phyloP scores from a whole-genome alignment of 2,329 filamentous ascomycete species.

The Apiospora phragmitis region DNA sequence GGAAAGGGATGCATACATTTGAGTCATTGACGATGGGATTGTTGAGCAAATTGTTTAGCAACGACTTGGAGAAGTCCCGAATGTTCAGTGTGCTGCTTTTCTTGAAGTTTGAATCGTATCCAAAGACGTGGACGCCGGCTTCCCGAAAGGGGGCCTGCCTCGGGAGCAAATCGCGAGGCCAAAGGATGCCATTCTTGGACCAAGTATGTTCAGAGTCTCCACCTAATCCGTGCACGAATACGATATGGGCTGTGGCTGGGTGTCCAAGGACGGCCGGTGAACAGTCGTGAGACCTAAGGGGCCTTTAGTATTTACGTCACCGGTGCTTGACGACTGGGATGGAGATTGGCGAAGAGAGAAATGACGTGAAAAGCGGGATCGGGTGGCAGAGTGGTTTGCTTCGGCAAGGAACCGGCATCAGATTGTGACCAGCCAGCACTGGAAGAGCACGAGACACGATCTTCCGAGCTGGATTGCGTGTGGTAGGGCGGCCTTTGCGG shows the following conservation, averaged over 20 bases:
- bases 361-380: not conserved
- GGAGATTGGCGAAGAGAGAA: not conserved
- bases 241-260: slow-evolving; percentile 25
- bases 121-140: slow-evolving; percentile 11
- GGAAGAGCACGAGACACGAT: not conserved
- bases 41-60: slow-evolving; percentile 22
- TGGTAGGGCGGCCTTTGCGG: not conserved
- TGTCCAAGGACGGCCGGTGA: not conserved
- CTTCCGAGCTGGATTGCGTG: not conserved
- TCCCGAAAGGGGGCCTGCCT: slow-evolving; percentile 3
- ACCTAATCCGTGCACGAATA: slow-evolving; percentile 42
- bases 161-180: slow-evolving; percentile 15
- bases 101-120: slow-evolving; percentile 16
- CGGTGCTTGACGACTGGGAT: not conserved
- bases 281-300: not conserved
- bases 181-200: slow-evolving; percentile 11
- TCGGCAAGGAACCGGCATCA: not conserved
- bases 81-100: slow-evolving; percentile 28
- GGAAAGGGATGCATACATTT: not conserved
- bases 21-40: not conserved
- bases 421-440: not conserved
- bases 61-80: slow-evolving; percentile 33
- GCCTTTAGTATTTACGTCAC: not conserved
- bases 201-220: slow-evolving; percentile 41
- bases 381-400: not conserved